Conservation (phyloP, 2,329 filamentous ascomycete genomes). For the Elsinoe necatrix region DNA sequence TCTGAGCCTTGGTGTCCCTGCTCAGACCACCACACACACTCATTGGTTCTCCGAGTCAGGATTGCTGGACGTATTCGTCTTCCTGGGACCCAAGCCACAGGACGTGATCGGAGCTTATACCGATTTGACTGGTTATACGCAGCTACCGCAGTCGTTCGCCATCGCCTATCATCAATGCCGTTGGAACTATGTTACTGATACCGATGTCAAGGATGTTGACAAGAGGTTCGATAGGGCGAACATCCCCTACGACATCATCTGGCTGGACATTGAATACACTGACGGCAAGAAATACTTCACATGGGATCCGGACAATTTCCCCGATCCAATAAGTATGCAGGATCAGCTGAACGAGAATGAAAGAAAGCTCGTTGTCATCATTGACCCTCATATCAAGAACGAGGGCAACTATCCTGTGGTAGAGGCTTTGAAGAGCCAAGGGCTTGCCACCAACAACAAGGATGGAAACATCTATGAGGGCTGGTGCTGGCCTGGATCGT, state of each 20-base stretch:
- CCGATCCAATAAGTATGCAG: slow-evolving; percentile 77
- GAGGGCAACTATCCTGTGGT: slow-evolving; percentile 66
- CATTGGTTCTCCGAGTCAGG: slow-evolving; percentile 97
- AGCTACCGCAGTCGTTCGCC: slow-evolving; percentile 84
- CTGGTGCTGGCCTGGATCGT: slow-evolving; percentile 98
- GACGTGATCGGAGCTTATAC: slow-evolving; percentile 76
- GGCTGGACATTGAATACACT: slow-evolving; percentile 97
- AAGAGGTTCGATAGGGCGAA: slow-evolving; percentile 90
- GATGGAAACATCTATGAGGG: slow-evolving; percentile 83
- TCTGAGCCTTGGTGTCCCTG: slow-evolving; percentile 59
- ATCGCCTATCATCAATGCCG: slow-evolving; percentile 95
- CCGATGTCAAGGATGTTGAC: slow-evolving; percentile 94
- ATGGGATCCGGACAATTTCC: slow-evolving; percentile 84
- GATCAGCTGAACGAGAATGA: slow-evolving; percentile 77
- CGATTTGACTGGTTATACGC: slow-evolving; percentile 83
- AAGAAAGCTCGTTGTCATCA: slow-evolving; percentile 86
- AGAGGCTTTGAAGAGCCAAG: slow-evolving; percentile 74
- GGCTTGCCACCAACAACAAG: slow-evolving; percentile 81
- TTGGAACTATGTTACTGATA: slow-evolving; percentile 97
- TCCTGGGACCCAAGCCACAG: slow-evolving; percentile 78
- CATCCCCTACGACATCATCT: slow-evolving; percentile 97
- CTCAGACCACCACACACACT: slow-evolving; percentile 70
- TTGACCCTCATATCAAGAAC: slow-evolving; percentile 98
- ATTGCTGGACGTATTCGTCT: slow-evolving; percentile 84
- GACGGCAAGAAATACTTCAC: slow-evolving; percentile 98